These are phyloP conservation scores for Diaporthe batatas DNA, from an alignment of 2,329 filamentous ascomycete genomes.

Conservation along the genomic window DNA sequence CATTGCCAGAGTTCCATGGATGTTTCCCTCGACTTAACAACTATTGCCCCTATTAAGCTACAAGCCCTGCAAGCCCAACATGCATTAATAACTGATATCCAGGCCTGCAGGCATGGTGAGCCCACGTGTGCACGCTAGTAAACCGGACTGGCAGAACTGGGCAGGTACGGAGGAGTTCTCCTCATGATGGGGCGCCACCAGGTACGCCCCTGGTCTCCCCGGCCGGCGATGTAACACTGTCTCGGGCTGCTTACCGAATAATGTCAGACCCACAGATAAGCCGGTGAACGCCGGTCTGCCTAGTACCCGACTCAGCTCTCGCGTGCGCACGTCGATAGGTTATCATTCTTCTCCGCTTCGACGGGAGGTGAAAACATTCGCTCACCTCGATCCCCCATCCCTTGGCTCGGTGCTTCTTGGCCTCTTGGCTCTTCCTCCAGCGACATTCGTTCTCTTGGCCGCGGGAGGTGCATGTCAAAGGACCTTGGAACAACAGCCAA, in stretches of 20 bases:
- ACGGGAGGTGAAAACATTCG: background rate
- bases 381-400: background rate
- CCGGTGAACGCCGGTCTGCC: background rate
- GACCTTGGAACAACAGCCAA: background rate
- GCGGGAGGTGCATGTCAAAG: background rate
- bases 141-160: too few species aligned
- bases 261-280: conserved; percentile 18
- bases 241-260: background rate
- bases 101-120: too few species aligned
- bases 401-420: conserved; percentile 9
- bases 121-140: background rate
- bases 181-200: background rate
- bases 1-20: too few species aligned
- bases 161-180: too few species aligned
- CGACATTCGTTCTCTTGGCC: background rate
- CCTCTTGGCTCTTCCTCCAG: conserved; percentile 2
- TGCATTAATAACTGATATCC: too few species aligned
- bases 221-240: conserved; percentile 9
- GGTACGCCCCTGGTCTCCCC: background rate
- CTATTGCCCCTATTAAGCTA: too few species aligned
- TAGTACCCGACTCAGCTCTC: background rate
- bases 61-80: too few species aligned
- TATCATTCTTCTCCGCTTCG: background rate
- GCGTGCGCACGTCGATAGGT: background rate
- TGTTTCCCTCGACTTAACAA: too few species aligned